These are phyloP conservation scores for Anastatica hierochuntica DNA, from an alignment of 345 rosid genomes.

Conservation along the genomic window DNA sequence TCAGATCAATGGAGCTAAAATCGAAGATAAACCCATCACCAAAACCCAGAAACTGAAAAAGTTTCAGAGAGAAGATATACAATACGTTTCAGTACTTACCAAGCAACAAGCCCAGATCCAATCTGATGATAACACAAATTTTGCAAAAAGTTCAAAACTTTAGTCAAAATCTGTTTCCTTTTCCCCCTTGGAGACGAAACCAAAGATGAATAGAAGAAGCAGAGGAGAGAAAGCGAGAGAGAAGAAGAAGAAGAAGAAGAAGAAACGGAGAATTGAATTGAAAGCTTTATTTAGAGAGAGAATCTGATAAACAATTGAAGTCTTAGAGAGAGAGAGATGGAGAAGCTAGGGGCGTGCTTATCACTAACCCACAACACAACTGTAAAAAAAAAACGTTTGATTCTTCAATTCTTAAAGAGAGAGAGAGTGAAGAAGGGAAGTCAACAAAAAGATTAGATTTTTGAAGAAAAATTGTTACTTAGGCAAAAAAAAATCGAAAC, in stretches of 20 bases:
- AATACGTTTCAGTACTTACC: conserved; percentile 28
- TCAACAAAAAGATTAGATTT: conserved; percentile 10
- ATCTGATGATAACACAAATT: conserved; percentile 25
- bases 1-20: too few species aligned
- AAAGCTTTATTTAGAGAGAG: too few species aligned
- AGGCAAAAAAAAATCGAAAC: too few species aligned
- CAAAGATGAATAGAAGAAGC: conserved; percentile 16
- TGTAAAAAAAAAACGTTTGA: conserved; percentile 15
- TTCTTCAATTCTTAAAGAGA: too few species aligned
- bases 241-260: too few species aligned
- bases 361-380: conserved; percentile 87
- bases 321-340: conserved; percentile 27
- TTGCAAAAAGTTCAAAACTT: conserved; percentile 2
- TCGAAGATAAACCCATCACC: background rate
- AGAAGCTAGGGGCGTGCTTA: conserved; percentile 96
- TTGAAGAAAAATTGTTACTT: background rate
- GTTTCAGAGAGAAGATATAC: too few species aligned
- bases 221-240: conserved; percentile 21
- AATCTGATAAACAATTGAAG: too few species aligned
- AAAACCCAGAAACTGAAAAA: conserved; percentile 1
- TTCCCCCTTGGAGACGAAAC: too few species aligned
- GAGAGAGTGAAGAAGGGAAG: too few species aligned
- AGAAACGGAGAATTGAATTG: too few species aligned
- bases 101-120: conserved; percentile 48
- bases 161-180: conserved; percentile 11